Conservation (phyloP, 2,329 filamentous ascomycete species). For the Diaporthe batatas region DNA sequence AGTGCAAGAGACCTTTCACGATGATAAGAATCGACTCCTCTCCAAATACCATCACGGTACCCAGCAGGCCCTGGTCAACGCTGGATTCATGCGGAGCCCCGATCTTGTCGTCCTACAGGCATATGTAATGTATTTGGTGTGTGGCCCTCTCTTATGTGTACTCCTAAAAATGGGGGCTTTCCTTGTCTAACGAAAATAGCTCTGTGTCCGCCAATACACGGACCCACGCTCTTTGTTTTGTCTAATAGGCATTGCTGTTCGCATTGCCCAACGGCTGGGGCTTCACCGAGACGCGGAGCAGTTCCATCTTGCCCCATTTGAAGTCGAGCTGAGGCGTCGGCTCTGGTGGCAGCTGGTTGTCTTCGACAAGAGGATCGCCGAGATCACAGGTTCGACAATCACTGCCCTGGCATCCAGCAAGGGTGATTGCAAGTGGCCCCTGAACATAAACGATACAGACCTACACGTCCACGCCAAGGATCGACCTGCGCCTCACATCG, state of each 20-base stretch:
- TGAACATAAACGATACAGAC: constrained; percentile 74
- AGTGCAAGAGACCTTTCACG: constrained; percentile 64
- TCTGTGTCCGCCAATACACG: constrained; percentile 68
- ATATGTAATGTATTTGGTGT: constrained; percentile 75
- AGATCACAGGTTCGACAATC: constrained; percentile 72
- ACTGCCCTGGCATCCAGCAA: constrained; percentile 66
- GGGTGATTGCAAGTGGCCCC: constrained; percentile 68
- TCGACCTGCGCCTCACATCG: constrained; percentile 60
- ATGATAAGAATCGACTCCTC: constrained; percentile 64
- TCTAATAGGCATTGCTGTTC: constrained; percentile 74
- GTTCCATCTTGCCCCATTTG: constrained; percentile 66
- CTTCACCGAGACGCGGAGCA: constrained; percentile 74
- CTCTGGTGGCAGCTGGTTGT: constrained; percentile 80
- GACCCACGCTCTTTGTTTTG: constrained; percentile 73
- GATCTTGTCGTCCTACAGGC: constrained; percentile 77
- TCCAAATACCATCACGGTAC: constrained; percentile 68
- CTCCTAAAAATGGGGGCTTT: background rate
- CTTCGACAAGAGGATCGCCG: constrained; percentile 77
- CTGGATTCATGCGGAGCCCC: constrained; percentile 74
- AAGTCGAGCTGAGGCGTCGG: constrained; percentile 78
- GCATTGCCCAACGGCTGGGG: constrained; percentile 76
- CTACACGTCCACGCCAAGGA: constrained; percentile 70
- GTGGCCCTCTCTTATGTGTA: constrained; percentile 43
- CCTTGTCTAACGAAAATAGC: constrained; percentile 55
- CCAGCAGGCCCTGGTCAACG: constrained; percentile 76